Evolutionary conservation across 1,284 basidiomycete species (phyloP).

Genomic region (Microbotryum scabiosae): DNA sequence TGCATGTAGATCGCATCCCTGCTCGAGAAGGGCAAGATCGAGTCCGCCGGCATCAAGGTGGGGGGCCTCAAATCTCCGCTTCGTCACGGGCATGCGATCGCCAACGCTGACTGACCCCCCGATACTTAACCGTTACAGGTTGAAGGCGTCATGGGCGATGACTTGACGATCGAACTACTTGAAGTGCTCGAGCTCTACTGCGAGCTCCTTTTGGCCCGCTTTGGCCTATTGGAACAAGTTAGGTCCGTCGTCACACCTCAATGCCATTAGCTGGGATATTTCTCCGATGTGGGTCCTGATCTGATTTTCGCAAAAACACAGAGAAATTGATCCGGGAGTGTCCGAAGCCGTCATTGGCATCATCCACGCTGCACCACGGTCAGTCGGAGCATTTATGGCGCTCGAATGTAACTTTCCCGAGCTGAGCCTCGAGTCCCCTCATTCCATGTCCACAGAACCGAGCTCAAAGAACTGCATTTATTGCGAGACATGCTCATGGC

Average conservation of each 20-base stretch:
- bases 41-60: conserved; percentile 69
- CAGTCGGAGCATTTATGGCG: conserved; percentile 5
- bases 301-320: conserved; percentile 44
- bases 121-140: conserved; percentile 4
- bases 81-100: no score
- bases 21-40: conserved; percentile 66
- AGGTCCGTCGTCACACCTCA: conserved; percentile 43
- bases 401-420: not conserved
- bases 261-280: no score
- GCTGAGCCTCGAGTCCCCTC: not conserved
- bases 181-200: conserved; percentile 84
- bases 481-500: conserved; percentile 89
- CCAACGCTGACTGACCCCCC: conserved; percentile 35
- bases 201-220: conserved; percentile 84
- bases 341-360: conserved; percentile 65
- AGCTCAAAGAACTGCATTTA: conserved; percentile 67
- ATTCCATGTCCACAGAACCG: conserved; percentile 25
- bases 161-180: conserved; percentile 72
- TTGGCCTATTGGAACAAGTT: conserved; percentile 77
- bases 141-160: conserved; percentile 66
- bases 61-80: conserved; percentile 41
- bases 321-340: conserved; percentile 76
- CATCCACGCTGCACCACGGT: conserved; percentile 84
- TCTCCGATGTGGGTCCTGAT: no score
- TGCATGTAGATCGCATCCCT: conserved; percentile 53